Percentiles rank a stretch among this genome's conserved stretches.
Evolutionary conservation across 2,329 filamentous ascomycete genomes (phyloP).

Genomic region (Helotiales sp.): DNA sequence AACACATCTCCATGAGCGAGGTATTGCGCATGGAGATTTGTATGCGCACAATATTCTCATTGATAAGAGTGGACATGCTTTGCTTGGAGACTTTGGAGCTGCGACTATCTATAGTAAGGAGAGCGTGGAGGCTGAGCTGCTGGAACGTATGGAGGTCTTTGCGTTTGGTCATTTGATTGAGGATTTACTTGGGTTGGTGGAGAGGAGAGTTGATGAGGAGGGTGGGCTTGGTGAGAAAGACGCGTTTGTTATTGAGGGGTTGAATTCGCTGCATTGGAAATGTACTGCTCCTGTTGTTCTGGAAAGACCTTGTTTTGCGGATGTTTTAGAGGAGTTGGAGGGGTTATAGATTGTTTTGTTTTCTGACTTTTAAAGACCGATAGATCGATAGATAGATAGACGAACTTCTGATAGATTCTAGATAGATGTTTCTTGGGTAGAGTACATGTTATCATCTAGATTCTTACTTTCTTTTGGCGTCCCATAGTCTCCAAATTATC

Average conservation of each 20-base stretch:
- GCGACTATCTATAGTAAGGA: slow-evolving; percentile 50
- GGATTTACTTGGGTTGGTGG: slow-evolving; percentile 48
- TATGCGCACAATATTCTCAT: slow-evolving; percentile 55
- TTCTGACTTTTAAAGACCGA: background rate
- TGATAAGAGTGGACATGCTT: slow-evolving; percentile 48
- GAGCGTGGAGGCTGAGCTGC: slow-evolving; percentile 29
- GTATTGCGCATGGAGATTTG: slow-evolving; percentile 53
- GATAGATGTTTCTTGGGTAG: background rate
- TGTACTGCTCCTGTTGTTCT: slow-evolving; percentile 39
- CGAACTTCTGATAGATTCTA: background rate
- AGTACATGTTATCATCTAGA: background rate
- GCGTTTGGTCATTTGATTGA: slow-evolving; percentile 55
- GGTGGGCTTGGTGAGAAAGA: slow-evolving; percentile 38
- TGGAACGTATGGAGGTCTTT: slow-evolving; percentile 53
- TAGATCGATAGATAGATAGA: slow-evolving; percentile 14
- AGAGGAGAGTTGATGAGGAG: slow-evolving; percentile 30
- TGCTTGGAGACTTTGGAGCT: slow-evolving; percentile 55
- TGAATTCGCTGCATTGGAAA: slow-evolving; percentile 40
- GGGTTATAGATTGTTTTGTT: slow-evolving; percentile 12
- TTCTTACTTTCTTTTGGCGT: background rate
- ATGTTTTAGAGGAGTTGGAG: slow-evolving; percentile 35
- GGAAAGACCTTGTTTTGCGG: slow-evolving; percentile 38
- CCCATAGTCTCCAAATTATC: too few relatives aligned
- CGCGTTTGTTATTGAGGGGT: slow-evolving; percentile 35
- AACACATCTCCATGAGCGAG: slow-evolving; percentile 50